These are phyloP conservation scores for Platanthera guangdongensis DNA, from an alignment of 106 monocot genomes.

Conservation along the genomic window DNA sequence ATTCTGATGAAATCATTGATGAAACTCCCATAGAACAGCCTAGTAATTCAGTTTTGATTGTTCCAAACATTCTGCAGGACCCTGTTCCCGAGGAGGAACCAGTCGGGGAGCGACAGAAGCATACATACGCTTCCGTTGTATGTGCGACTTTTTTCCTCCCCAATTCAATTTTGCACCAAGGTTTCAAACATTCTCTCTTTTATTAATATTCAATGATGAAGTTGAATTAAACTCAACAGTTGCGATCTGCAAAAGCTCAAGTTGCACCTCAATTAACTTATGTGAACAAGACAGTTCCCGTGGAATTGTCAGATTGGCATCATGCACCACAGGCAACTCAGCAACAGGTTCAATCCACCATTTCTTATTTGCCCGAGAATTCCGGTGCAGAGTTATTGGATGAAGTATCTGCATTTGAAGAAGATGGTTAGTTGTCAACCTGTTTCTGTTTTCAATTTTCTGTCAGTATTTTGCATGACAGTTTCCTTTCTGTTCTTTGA, in stretches of 20 bases:
- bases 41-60: constrained; percentile 32
- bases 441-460: neutral
- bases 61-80: constrained; percentile 11
- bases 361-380: constrained; percentile 33
- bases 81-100: constrained; percentile 28
- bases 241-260: constrained; percentile 50
- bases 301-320: constrained; percentile 32
- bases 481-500: neutral
- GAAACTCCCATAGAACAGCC: constrained; percentile 38
- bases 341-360: constrained; percentile 21
- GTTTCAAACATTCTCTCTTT: neutral
- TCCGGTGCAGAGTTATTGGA: constrained; percentile 16
- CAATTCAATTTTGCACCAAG: neutral
- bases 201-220: constrained; percentile 2
- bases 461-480: neutral
- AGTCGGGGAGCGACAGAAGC: constrained; percentile 43
- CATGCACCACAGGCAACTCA: constrained; percentile 18
- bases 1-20: constrained; percentile 28
- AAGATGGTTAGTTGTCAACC: constrained; percentile 47
- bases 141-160: constrained; percentile 7
- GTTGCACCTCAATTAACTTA: constrained; percentile 15
- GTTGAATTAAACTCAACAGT: constrained; percentile 23
- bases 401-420: constrained; percentile 36
- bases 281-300: constrained; percentile 18
- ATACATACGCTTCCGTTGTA: constrained; percentile 84